phyloP scores from a whole-genome alignment of 1,139 yeast genomes.

The Zhuliangozyma blackwelliae region DNA sequence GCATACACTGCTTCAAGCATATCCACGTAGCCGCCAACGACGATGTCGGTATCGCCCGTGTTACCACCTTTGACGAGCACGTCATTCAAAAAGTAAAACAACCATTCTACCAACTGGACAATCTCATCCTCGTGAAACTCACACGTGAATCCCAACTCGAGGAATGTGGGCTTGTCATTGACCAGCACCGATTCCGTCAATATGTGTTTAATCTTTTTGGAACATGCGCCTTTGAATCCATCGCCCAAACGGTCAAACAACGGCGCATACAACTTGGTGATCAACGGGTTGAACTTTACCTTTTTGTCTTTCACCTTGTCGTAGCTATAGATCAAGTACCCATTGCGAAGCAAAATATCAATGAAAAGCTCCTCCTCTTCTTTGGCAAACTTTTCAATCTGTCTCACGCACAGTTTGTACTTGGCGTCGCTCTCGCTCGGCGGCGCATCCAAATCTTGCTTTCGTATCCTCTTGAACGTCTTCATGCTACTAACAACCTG shows the following conservation, averaged over 20 bases:
- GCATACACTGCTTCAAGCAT: too few species aligned
- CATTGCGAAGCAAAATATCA: conserved; percentile 19
- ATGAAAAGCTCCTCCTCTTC: conserved; percentile 9
- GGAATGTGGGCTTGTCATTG: conserved; percentile 3
- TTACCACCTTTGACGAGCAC: background rate
- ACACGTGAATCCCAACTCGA: conserved; percentile 4
- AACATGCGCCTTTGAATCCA: conserved; percentile 15
- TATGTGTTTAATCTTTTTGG: conserved; percentile 6
- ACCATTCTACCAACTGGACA: conserved; percentile 19
- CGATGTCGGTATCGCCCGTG: too few species aligned
- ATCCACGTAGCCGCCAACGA: too few species aligned
- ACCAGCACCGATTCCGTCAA: background rate
- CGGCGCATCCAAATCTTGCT: conserved; percentile 36
- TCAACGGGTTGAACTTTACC: conserved; percentile 23
- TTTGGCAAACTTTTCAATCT: conserved; percentile 9
- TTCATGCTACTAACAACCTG: conserved; percentile 18
- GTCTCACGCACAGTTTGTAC: conserved; percentile 19
- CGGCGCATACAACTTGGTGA: conserved; percentile 30
- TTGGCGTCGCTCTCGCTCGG: conserved; percentile 34
- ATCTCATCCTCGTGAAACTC: conserved; percentile 5
- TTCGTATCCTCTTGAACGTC: conserved; percentile 37
- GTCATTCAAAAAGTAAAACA: conserved; percentile 3
- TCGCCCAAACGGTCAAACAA: conserved; percentile 28
- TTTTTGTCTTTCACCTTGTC: conserved; percentile 17
- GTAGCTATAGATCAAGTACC: conserved; percentile 25